Base-by-base conservation (phyloP, 2,329 filamentous ascomycete genomes). In the Diaporthe velutina region DNA sequence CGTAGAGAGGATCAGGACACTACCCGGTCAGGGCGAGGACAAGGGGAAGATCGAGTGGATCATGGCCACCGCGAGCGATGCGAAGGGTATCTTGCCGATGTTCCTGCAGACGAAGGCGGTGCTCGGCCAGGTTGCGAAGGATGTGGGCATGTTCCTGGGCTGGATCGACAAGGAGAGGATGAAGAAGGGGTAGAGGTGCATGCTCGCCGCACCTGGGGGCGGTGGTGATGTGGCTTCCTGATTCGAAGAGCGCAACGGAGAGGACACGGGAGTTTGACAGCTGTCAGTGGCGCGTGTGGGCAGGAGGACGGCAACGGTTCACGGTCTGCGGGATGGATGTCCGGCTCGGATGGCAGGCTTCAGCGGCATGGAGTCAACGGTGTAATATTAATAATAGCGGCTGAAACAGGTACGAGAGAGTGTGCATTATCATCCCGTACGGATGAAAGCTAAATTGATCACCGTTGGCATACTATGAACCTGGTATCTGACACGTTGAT, bases 1-100 rank as follows among this genome's bases (percentile, higher is more conserved):
- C 77, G 86, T 95, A 1, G 93, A 95, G 84, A 84, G 90, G 60
- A 83, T 93, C 45, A 83, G 87, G 73, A 84, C 87, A 79, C 75
- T 88, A 5, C 82, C 82, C 7, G 80, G 79, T 30, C 52, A 35
- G n/a, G 5, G 77, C 75, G 74, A 72, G 8, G 78, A 73, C 6
- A 80, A 78, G n/a, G 83, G 84, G 0, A 81, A 84, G 25, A 86
- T 94, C 61, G 91, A 93, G 82, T 97, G 94, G 94, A 85, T 93
- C 74, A 96, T 96, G 93, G 93, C 91, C 12, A 96, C 94, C 13
- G 89, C 92, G 15, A 93, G 91, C 75, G 90, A 96, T 81, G 94
- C 94, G 0, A 87, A 88, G 71, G 94, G 94, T 0, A 82, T 88
- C 38, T 79, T 96, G 73, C 94, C 94, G 0, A 85, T 88, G 80